These are phyloP conservation scores for Solanum medicagineum DNA, from an alignment of 257 asterid species.

Conservation along the genomic window DNA sequence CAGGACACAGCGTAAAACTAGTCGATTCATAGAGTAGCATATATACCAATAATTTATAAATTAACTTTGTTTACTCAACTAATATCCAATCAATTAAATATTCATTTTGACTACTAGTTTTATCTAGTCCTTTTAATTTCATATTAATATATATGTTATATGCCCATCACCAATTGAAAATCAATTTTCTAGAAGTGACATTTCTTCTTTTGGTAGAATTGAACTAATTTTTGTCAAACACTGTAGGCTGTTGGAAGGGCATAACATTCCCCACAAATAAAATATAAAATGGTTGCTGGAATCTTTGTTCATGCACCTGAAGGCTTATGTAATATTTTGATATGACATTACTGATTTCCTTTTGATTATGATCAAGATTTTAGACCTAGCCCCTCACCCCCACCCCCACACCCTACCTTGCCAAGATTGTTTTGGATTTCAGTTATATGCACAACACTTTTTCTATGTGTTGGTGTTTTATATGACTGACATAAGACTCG, in stretches of 20 bases:
- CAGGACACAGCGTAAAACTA: neutral
- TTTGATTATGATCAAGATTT: neutral
- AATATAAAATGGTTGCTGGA: constrained; percentile 1
- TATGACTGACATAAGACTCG: neutral
- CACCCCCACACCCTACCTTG: neutral
- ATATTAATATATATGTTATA: neutral
- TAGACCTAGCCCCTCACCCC: neutral
- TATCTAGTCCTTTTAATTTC: neutral
- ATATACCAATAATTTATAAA: neutral
- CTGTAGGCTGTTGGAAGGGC: constrained; percentile 17
- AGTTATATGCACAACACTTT: too few species aligned
- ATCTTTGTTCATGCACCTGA: constrained; percentile 32
- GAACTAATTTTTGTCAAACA: neutral
- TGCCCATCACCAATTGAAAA: neutral
- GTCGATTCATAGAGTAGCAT: neutral
- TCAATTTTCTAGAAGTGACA: neutral
- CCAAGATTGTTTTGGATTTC: too few species aligned
- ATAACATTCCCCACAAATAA: constrained; percentile 22
- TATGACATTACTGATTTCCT: neutral
- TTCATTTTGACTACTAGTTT: neutral
- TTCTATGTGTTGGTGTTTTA: neutral
- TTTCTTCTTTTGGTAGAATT: neutral
- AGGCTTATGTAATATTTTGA: neutral
- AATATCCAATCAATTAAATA: neutral
- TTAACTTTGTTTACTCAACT: neutral